Evolutionary conservation across 441 rosid genomes (phyloP).

Genomic region (Capsella rubella): DNA sequence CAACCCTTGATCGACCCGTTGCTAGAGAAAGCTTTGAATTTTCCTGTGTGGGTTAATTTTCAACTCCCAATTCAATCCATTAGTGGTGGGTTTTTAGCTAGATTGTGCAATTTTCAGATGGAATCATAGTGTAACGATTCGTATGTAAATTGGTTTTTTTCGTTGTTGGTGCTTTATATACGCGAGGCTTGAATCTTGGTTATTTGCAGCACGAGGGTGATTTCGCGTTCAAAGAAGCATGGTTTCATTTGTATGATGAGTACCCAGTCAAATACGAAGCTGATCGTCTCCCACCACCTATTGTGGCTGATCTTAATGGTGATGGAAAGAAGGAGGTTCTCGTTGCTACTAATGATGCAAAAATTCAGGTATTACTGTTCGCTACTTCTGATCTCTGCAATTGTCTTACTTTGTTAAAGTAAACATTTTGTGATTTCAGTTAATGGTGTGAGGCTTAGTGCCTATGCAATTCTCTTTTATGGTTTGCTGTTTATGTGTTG

Average conservation of each 20-base stretch:
- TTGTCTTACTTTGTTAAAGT: background rate
- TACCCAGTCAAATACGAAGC: slow-evolving; percentile 87
- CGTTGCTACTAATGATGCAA: slow-evolving; percentile 91
- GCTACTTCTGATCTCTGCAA: background rate
- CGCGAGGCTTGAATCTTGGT: background rate
- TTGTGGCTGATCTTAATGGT: slow-evolving; percentile 92
- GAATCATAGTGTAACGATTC: background rate
- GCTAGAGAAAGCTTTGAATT: slow-evolving; percentile 7
- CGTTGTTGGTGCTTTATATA: background rate
- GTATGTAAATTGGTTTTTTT: background rate
- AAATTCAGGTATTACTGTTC: slow-evolving; percentile 65
- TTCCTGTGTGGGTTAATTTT: background rate
- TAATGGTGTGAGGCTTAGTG: slow-evolving; percentile 6
- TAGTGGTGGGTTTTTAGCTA: slow-evolving; percentile 12
- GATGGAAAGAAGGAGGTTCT: slow-evolving; percentile 92
- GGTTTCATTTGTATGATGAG: slow-evolving; percentile 88
- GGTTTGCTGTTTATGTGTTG: background rate
- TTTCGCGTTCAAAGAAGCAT: slow-evolving; percentile 95
- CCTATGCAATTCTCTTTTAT: slow-evolving; percentile 14
- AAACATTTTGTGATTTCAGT: background rate
- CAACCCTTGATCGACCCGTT: slow-evolving; percentile 28
- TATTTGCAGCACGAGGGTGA: slow-evolving; percentile 87
- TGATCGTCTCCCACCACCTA: slow-evolving; percentile 93
- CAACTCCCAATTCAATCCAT: background rate
- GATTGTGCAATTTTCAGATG: background rate